Percentiles rank a stretch among this genome's conserved stretches.
phyloP scores from a whole-genome alignment of 1,284 basidiomycete genomes.

The Moniliophthora roreri region DNA sequence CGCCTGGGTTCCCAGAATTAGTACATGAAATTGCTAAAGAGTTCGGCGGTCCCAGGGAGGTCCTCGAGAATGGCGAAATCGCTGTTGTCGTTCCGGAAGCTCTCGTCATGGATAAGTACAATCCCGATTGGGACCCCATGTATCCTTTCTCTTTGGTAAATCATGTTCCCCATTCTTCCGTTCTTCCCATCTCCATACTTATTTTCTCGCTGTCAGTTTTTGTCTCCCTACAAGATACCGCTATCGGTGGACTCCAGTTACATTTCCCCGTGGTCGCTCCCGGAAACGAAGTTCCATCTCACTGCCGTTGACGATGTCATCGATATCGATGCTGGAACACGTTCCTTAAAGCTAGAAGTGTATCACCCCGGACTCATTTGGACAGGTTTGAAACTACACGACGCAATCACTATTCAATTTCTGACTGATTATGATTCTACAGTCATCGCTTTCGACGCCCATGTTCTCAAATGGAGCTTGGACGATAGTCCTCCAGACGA shows the following conservation, averaged over 20 bases:
- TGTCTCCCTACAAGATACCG: slow-evolving; percentile 76
- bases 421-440: slow-evolving; percentile 1
- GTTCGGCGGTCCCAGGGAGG: slow-evolving; percentile 48
- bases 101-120: slow-evolving; percentile 65
- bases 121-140: slow-evolving; percentile 82
- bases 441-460: slow-evolving; percentile 91
- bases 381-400: slow-evolving; percentile 72
- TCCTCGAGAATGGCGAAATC: not conserved
- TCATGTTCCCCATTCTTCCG: slow-evolving; percentile 11
- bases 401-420: not conserved
- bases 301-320: slow-evolving; percentile 60
- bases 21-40: slow-evolving; percentile 60
- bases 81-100: slow-evolving; percentile 33
- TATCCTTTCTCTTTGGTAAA: slow-evolving; percentile 83
- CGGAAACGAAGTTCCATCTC: slow-evolving; percentile 53
- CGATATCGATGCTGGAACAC: slow-evolving; percentile 60
- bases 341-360: slow-evolving; percentile 72
- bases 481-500: slow-evolving; percentile 74
- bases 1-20: slow-evolving; percentile 70
- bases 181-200: not conserved
- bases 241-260: slow-evolving; percentile 54
- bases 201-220: slow-evolving; percentile 48
- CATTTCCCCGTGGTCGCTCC: slow-evolving; percentile 47
- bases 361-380: slow-evolving; percentile 87
- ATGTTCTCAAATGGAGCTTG: slow-evolving; percentile 86